These are phyloP conservation scores for Aspergillus biplanus DNA, from an alignment of 495 filamentous ascomycete genomes.

Conservation along the genomic window DNA sequence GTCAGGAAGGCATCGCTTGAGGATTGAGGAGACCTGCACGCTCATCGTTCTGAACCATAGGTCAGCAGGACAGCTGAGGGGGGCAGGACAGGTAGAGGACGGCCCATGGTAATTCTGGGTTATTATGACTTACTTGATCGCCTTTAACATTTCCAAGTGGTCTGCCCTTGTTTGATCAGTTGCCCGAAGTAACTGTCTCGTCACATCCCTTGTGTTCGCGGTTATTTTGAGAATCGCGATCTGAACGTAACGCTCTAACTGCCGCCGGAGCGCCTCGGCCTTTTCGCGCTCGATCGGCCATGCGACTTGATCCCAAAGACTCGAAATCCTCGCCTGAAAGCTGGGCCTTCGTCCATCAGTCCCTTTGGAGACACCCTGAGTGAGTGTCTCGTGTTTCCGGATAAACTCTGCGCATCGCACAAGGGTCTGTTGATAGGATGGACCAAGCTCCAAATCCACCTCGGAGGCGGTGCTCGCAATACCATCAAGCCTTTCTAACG, in stretches of 20 bases:
- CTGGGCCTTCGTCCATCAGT: neutral
- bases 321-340: conserved; percentile 5
- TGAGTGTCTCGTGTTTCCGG: conserved; percentile 6
- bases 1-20: conserved; percentile 17
- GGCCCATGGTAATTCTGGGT: neutral
- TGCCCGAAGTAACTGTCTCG: conserved; percentile 7
- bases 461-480: neutral
- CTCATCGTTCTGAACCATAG: conserved; percentile 14
- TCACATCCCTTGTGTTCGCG: conserved; percentile 11
- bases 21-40: conserved; percentile 18
- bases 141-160: conserved; percentile 14
- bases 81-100: neutral
- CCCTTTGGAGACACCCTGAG: neutral
- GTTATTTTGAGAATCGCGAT: conserved; percentile 18
- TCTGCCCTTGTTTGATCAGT: conserved; percentile 10
- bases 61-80: conserved; percentile 1
- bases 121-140: conserved; percentile 12
- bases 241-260: conserved; percentile 16
- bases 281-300: conserved; percentile 20
- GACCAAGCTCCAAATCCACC: conserved; percentile 12
- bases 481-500: conserved; percentile 7
- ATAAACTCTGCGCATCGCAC: conserved; percentile 15
- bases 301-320: conserved; percentile 10
- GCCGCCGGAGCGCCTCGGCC: conserved; percentile 14
- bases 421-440: conserved; percentile 9